phyloP scores from a whole-genome alignment of 495 filamentous ascomycete genomes.

The Penicillium pulvis region DNA sequence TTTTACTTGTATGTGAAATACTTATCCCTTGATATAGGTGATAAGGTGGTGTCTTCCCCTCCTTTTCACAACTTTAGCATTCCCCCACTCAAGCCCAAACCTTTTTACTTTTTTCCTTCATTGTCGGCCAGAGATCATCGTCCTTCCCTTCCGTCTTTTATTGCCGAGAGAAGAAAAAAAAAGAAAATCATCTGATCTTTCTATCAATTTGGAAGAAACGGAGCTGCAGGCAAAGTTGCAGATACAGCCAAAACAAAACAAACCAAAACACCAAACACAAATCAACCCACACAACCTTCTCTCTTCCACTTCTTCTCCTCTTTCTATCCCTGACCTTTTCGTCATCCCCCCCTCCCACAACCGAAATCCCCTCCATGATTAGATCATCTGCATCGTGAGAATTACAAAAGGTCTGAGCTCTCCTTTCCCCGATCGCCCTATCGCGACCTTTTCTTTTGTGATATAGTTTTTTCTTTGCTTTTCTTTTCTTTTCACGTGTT shows the following conservation, averaged over 20 bases:
- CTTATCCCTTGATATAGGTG: neutral
- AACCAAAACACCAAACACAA: neutral
- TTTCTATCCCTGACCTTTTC: neutral
- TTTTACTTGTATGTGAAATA: neutral
- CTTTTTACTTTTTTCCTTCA: neutral
- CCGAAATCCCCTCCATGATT: slow-evolving; percentile 20
- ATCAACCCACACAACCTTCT: neutral
- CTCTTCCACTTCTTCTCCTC: neutral
- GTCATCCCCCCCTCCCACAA: neutral
- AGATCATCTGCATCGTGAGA: slow-evolving; percentile 15
- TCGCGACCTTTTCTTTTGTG: neutral
- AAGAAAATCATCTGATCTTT: neutral
- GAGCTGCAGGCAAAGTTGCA: neutral
- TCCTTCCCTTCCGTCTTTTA: no score
- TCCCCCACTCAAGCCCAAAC: neutral
- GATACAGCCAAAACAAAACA: neutral
- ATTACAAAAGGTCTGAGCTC: slow-evolving; percentile 19
- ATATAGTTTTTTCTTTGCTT: neutral
- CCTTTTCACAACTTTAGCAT: neutral
- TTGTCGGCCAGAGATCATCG: no score
- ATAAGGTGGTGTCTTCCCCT: neutral
- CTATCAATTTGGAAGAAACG: neutral
- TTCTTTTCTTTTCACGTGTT: neutral
- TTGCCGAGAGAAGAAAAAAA: no score
- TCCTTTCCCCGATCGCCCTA: slow-evolving; percentile 1